Conservation (phyloP, 768 basidiomycete species). For the Galerina marginata region DNA sequence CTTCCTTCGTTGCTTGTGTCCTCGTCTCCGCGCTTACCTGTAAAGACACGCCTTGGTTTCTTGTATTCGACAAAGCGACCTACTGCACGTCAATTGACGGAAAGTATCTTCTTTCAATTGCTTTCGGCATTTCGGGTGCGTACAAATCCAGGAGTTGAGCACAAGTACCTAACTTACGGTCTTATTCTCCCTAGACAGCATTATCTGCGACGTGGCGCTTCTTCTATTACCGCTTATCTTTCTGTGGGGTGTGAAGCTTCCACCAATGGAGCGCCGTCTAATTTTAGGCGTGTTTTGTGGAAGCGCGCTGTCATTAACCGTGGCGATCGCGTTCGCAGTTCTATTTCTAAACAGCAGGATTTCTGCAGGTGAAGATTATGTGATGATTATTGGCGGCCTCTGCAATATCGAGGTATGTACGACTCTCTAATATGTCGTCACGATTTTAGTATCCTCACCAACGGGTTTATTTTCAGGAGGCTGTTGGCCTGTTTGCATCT, state of each 20-base stretch:
- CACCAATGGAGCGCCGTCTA: neutral
- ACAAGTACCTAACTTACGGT: neutral
- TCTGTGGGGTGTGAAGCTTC: slow-evolving; percentile 1
- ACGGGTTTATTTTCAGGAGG: neutral
- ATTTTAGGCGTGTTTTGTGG: neutral
- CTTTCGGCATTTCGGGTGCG: neutral
- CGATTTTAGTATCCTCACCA: neutral
- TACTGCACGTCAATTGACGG: neutral
- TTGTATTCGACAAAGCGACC: neutral
- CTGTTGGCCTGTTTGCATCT: neutral
- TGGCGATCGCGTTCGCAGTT: neutral
- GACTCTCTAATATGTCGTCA: too few relatives aligned
- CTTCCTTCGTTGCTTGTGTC: too few relatives aligned
- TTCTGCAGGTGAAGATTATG: neutral
- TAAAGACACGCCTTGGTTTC: too few relatives aligned
- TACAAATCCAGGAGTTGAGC: neutral
- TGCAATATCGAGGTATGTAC: neutral
- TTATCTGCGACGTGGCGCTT: neutral
- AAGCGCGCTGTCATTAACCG: neutral
- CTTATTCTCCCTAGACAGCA: neutral
- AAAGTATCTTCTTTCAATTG: neutral
- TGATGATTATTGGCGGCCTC: neutral
- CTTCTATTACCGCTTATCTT: neutral
- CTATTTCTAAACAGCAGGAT: neutral
- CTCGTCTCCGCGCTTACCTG: too few relatives aligned